Conservation (phyloP, 352 stramenopile species). For the Peronospora farinosa region DNA sequence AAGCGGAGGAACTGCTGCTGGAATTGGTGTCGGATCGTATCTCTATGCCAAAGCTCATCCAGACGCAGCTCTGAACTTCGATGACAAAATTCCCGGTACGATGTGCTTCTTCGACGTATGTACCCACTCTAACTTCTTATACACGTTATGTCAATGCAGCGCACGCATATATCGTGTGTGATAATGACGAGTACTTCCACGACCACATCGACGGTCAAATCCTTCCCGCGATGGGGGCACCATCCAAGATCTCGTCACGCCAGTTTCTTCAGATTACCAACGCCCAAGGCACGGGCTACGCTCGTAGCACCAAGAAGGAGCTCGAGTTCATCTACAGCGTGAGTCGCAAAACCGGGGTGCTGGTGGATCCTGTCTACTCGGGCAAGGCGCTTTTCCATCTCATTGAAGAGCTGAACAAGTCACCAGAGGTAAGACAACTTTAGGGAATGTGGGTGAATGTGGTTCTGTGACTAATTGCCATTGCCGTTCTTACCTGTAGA, state of each 20-base stretch:
- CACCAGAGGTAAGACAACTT: constrained; percentile 38
- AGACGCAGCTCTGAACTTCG: constrained; percentile 38
- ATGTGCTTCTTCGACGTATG: neutral
- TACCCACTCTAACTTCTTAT: neutral
- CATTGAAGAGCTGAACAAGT: constrained; percentile 66
- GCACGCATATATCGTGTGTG: constrained; percentile 83
- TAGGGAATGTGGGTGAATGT: neutral
- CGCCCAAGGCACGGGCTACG: constrained; percentile 74
- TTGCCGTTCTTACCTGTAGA: constrained; percentile 29
- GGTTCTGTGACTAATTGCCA: constrained; percentile 1
- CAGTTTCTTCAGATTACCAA: constrained; percentile 79
- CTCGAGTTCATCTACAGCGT: constrained; percentile 71
- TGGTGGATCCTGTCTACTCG: constrained; percentile 86
- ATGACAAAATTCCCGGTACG: constrained; percentile 31
- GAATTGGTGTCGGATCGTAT: constrained; percentile 66
- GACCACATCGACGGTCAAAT: constrained; percentile 73
- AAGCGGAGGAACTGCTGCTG: constrained; percentile 72
- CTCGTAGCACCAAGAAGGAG: constrained; percentile 67
- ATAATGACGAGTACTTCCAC: constrained; percentile 82
- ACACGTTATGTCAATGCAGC: constrained; percentile 17
- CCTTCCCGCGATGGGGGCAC: constrained; percentile 59
- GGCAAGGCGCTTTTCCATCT: constrained; percentile 83
- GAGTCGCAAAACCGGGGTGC: constrained; percentile 61
- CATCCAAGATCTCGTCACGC: constrained; percentile 41
- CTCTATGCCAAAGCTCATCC: constrained; percentile 42